phyloP scores from a whole-genome alignment of 2,329 filamentous ascomycete genomes.

The Fusarium citri region DNA sequence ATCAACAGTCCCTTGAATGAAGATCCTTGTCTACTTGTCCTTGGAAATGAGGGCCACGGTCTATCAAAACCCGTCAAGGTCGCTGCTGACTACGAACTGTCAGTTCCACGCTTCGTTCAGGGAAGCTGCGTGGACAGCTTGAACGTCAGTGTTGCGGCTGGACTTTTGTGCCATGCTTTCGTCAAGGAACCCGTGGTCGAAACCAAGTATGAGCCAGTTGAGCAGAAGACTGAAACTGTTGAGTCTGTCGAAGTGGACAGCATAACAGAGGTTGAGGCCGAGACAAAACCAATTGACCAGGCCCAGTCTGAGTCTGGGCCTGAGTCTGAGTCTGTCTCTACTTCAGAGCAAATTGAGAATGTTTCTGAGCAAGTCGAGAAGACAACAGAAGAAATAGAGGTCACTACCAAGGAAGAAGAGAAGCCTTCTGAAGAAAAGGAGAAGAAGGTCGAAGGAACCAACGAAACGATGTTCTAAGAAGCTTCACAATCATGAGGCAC shows the following conservation, averaged over 20 bases:
- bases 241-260: not conserved
- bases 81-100: conserved; percentile 72
- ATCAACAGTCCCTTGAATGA: conserved; percentile 63
- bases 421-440: conserved; percentile 16
- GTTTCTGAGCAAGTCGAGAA: conserved; percentile 4
- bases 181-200: conserved; percentile 54
- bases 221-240: not conserved
- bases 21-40: conserved; percentile 80
- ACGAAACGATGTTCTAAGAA: conserved; percentile 29
- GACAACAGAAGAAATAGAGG: not conserved
- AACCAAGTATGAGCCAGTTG: conserved; percentile 20
- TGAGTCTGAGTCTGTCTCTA: not conserved
- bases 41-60: conserved; percentile 85
- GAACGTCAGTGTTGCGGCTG: conserved; percentile 92
- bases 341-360: conserved; percentile 1
- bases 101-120: conserved; percentile 69
- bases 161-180: conserved; percentile 78
- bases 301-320: not conserved
- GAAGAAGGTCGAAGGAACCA: conserved; percentile 12
- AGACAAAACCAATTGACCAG: not conserved
- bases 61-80: conserved; percentile 72
- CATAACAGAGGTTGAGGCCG: not conserved
- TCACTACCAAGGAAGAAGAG: conserved; percentile 5
- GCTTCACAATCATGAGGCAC: conserved; percentile 2
- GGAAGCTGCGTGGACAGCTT: conserved; percentile 81